Evolutionary conservation across 148 eudicot genomes (phyloP), one percentile per base, ranked within the genome.

Genomic region (Chenopodium suecicum): DNA sequence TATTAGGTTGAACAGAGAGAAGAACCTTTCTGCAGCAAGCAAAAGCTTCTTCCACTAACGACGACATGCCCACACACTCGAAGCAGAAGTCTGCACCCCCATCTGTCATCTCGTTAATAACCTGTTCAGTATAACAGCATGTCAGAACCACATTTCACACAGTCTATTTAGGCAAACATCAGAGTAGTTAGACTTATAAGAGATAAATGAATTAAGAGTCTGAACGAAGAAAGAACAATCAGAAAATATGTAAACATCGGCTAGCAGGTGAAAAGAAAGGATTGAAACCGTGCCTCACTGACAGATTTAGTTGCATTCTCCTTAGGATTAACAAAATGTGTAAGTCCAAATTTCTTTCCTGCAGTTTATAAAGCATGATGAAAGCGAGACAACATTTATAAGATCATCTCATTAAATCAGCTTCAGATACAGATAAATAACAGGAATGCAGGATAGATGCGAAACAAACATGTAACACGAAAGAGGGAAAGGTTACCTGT

Each of bases 81-180:
- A 95, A 92, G 87, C 99, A 92, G 74, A 90, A 93, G 74, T 95
- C 99, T 65, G 99, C 98, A 58, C 98, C 98, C 9, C 99, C 99
- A 74, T 76, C 87, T 50, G 99, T 93, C 93, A 95, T 90, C 82
- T 93, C 90, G 10, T 76, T 88, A 68, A 95, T 91, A 75, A 89
- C 88, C 98, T 95, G 89, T 20, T 54, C 7, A 80, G 16, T 52
- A 25, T 9, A 25, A 41, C 54, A 64, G 41, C 54, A 37, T 62
- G 17, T 62, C 10, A 50, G 27, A 27, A n/a, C 8, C 34, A n/a
- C 58, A 9, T 76, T 27, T 63, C 70, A 22, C 44, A 78, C 60
- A 8, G 7, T 17, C 1, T 19, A 56, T 22, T 6, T 1, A 20
- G 66, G 7, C 23, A 62, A 22, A 7, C 4, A 7, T n/a, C 1